Evolutionary conservation across 176 grass and related monocot species (phyloP).

Genomic region (Avena sativa): DNA sequence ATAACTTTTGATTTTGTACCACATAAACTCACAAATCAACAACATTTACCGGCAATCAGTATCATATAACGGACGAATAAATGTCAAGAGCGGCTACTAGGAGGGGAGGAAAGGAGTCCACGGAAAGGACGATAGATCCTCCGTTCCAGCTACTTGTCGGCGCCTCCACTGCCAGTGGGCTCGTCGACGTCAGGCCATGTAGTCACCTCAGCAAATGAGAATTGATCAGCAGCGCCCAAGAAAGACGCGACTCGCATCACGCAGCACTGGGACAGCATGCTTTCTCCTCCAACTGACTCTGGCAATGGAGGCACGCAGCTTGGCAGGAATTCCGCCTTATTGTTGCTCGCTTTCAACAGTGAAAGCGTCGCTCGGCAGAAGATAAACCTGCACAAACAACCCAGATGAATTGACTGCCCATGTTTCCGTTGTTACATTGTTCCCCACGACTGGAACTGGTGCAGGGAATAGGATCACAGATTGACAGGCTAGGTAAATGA

Average conservation of each 20-base stretch:
- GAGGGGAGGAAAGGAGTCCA: background rate
- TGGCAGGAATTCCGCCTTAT: constrained; percentile 60
- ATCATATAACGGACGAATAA: background rate
- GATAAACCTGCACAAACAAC: constrained; percentile 77
- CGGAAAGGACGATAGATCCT: background rate
- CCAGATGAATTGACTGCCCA: background rate
- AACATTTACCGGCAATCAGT: background rate
- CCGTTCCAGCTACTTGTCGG: background rate
- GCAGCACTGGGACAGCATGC: constrained; percentile 63
- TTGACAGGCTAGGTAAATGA: constrained; percentile 33
- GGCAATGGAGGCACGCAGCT: constrained; percentile 73
- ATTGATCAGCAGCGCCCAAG: constrained; percentile 56
- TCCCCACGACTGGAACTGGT: background rate
- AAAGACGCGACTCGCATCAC: constrained; percentile 65
- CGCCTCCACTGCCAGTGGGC: background rate
- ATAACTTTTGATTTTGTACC: background rate
- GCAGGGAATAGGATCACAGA: background rate
- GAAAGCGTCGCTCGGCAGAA: constrained; percentile 72
- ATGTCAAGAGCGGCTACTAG: background rate
- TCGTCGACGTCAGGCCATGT: constrained; percentile 47
- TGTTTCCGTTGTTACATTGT: background rate
- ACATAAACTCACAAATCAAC: background rate
- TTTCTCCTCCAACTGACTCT: constrained; percentile 58
- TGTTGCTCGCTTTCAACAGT: constrained; percentile 54
- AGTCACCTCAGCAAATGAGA: constrained; percentile 58